A percentile compares a stretch with the other conserved stretches of the same genome.
phyloP scores from a whole-genome alignment of 1,284 basidiomycete species.

The Cutaneotrichosporon dermatis region DNA sequence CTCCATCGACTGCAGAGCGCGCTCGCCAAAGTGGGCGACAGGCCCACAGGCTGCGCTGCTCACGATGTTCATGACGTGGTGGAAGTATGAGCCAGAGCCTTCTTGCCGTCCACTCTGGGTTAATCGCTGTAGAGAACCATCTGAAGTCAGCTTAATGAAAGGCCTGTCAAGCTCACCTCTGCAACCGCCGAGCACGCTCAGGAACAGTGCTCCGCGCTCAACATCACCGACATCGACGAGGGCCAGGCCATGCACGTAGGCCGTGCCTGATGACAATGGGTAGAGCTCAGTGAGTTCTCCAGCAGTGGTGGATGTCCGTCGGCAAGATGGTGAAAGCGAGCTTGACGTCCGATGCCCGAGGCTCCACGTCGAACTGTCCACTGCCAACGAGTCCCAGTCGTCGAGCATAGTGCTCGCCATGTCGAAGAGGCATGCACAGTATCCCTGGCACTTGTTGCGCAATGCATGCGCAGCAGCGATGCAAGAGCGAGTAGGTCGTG shows the following conservation, averaged over 20 bases:
- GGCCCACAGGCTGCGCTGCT: constrained; percentile 51
- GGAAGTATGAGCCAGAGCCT: constrained; percentile 67
- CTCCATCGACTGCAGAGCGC: constrained; percentile 58
- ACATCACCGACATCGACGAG: constrained; percentile 64
- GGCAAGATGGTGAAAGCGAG: constrained; percentile 66
- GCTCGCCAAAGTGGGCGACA: constrained; percentile 67
- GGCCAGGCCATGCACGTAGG: constrained; percentile 67
- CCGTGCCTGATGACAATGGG: constrained; percentile 67
- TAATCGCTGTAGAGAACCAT: constrained; percentile 54
- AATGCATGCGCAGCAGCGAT: constrained; percentile 57
- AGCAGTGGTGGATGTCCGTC: constrained; percentile 63
- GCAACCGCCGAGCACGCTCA: constrained; percentile 63
- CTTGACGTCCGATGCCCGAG: constrained; percentile 55
- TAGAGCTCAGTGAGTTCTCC: constrained; percentile 66
- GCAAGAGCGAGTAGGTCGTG: constrained; percentile 64
- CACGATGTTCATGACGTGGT: constrained; percentile 70
- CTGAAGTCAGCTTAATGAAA: constrained; percentile 2
- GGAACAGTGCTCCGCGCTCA: constrained; percentile 65
- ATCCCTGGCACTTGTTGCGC: constrained; percentile 50
- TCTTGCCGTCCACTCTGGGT: constrained; percentile 59
- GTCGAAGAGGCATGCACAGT: constrained; percentile 46
- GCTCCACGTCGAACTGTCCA: constrained; percentile 27
- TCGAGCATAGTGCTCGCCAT: constrained; percentile 19
- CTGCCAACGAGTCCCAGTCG: constrained; percentile 13
- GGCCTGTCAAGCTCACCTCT: constrained; percentile 45